Base-by-base conservation (phyloP, 192 early-diverging fungal genomes). In the Coemansia sp. region DNA sequence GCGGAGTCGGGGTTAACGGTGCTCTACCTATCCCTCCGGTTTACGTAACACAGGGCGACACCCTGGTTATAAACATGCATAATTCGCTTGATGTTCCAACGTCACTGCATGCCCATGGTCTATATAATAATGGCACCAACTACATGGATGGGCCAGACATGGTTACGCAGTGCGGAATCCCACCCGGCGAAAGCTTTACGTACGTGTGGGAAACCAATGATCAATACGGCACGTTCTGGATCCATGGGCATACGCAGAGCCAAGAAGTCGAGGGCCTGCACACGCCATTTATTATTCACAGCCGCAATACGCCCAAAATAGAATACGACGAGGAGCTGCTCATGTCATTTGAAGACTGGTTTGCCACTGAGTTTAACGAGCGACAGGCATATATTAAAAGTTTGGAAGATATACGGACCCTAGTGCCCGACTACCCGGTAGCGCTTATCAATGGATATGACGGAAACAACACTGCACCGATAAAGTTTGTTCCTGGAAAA, bases 401-500 rank as follows among this genome's bases (percentile, higher is more conserved):
- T 11, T 84, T 60, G 64, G 60, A 42, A 60, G 82, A 38, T 67
- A 67, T 58, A 69, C 84, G 58, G 77, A 87, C 66, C 82, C 89
- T 67, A 58, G 73, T 49, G 71, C 73, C 46, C 54, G 85, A 56
- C 77, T 92, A 42, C 82, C 86, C 54, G 10, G 50, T 40, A 50
- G 73, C 49, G n/a, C 48, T 76, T 11, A 69, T 76, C 35, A 65
- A 76, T 44, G 73, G 73, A 12, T 65, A 54, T 56, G 58, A 65
- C 69, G 84, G 88, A 6, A 70, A 71, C 45, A 44, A 84, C 44
- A 69, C 84, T 18, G 74, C 73, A 45, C 57, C 65, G 3, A 77
- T 90, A 56, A 58, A 47, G 46, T 89, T 95, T 67, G 58, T 71
- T 18, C 84, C 91, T 3, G 88, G 88, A 52, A 89, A 88, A 71